phyloP scores from a whole-genome alignment of 1,139 yeast genomes.

The Scheffersomyces illinoinensis region DNA sequence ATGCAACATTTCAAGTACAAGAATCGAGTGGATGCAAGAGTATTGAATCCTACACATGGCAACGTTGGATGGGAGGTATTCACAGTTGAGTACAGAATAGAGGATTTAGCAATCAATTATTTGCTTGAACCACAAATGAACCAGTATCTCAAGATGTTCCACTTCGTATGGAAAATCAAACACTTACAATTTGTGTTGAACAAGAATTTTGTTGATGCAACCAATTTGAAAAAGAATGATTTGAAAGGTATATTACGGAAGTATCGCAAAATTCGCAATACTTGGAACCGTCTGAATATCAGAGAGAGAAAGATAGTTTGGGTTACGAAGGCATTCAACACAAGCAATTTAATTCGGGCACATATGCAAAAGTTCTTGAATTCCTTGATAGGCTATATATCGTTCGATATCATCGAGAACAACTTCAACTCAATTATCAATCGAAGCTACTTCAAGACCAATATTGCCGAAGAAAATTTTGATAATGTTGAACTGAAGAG shows the following conservation, averaged over 20 bases:
- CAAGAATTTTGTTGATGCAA: conserved; percentile 36
- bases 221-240: conserved; percentile 36
- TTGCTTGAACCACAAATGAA: conserved; percentile 32
- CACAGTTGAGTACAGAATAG: conserved; percentile 76
- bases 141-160: conserved; percentile 79
- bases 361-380: conserved; percentile 48
- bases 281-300: conserved; percentile 11
- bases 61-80: conserved; percentile 89
- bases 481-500: conserved; percentile 12
- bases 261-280: conserved; percentile 13
- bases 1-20: conserved; percentile 42
- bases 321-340: conserved; percentile 35
- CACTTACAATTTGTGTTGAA: conserved; percentile 58
- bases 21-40: conserved; percentile 72
- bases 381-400: conserved; percentile 42
- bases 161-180: conserved; percentile 79
- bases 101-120: conserved; percentile 52
- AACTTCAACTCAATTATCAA: conserved; percentile 33
- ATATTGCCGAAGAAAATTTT: conserved; percentile 5
- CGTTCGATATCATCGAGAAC: conserved; percentile 51
- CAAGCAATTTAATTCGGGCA: conserved; percentile 46
- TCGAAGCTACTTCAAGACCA: conserved; percentile 21
- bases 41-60: conserved; percentile 65
- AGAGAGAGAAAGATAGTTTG: conserved; percentile 26
- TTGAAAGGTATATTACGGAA: conserved; percentile 21